phyloP scores from a whole-genome alignment of 169 alveolate genomes.

The Cryptosporidium baileyi region DNA sequence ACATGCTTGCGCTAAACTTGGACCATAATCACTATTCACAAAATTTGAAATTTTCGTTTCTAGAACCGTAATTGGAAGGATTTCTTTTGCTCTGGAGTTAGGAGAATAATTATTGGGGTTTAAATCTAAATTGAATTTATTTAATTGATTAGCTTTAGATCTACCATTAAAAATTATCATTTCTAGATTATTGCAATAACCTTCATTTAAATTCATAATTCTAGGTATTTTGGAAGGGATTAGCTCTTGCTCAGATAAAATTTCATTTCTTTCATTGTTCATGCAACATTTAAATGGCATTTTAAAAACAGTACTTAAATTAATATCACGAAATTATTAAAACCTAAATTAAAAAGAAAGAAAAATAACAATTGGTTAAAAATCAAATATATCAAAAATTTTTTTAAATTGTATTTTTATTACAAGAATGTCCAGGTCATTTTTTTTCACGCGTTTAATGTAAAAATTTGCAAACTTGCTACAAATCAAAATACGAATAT shows the following conservation, averaged over 20 bases:
- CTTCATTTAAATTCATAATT: conserved; percentile 17
- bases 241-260: not conserved
- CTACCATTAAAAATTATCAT: not conserved
- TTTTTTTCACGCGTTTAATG: too few relatives aligned
- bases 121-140: not conserved
- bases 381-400: too few relatives aligned
- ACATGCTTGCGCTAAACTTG: conserved; percentile 24
- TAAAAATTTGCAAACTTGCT: too few relatives aligned
- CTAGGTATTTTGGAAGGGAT: conserved; percentile 2
- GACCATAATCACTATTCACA: conserved; percentile 12
- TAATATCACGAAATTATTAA: not conserved
- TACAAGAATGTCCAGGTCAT: too few relatives aligned
- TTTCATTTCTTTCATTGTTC: not conserved
- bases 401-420: too few relatives aligned
- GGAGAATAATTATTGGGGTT: not conserved
- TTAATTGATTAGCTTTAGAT: not conserved
- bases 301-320: too few relatives aligned
- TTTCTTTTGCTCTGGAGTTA: not conserved
- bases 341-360: conserved; percentile 13
- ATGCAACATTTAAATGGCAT: conserved; percentile 62
- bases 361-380: not conserved
- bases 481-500: too few relatives aligned
- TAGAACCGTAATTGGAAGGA: conserved; percentile 11
- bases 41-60: conserved; percentile 44
- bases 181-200: conserved; percentile 11